These are phyloP conservation scores for Trichothecium sympodiale DNA, from an alignment of 2,329 filamentous ascomycete species.

Conservation along the genomic window DNA sequence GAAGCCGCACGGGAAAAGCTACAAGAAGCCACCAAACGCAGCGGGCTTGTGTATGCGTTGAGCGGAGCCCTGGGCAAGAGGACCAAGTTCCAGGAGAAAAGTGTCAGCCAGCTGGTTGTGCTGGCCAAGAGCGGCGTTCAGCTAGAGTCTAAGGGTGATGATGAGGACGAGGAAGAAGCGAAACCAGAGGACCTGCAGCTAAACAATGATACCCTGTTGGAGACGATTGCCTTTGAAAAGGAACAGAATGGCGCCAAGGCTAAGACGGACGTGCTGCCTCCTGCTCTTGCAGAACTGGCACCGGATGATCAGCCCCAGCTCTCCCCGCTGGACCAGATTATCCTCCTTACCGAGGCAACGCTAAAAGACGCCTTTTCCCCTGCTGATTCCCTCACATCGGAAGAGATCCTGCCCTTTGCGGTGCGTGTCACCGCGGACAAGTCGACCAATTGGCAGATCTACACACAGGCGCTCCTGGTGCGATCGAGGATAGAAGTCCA, in stretches of 20 bases:
- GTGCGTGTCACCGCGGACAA: slow-evolving; percentile 79
- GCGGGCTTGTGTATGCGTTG: slow-evolving; percentile 69
- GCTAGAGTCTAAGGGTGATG: slow-evolving; percentile 53
- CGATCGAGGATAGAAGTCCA: slow-evolving; percentile 85
- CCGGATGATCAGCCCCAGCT: slow-evolving; percentile 76
- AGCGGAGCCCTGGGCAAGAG: slow-evolving; percentile 81
- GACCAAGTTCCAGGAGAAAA: slow-evolving; percentile 69
- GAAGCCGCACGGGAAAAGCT: slow-evolving; percentile 62
- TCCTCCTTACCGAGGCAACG: slow-evolving; percentile 76
- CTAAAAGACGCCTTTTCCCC: slow-evolving; percentile 83
- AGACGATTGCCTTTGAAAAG: slow-evolving; percentile 70
- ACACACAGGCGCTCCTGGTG: slow-evolving; percentile 85
- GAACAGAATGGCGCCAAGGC: slow-evolving; percentile 28
- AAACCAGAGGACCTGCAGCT: slow-evolving; percentile 62
- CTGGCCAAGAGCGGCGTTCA: slow-evolving; percentile 61
- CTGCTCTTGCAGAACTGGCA: slow-evolving; percentile 51
- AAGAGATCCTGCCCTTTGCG: slow-evolving; percentile 88
- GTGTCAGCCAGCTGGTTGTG: slow-evolving; percentile 81
- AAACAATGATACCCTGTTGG: slow-evolving; percentile 88
- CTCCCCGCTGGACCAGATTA: slow-evolving; percentile 76
- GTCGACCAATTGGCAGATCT: slow-evolving; percentile 94
- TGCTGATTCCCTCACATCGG: slow-evolving; percentile 73
- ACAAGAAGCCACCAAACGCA: slow-evolving; percentile 51
- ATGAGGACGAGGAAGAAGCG: slow-evolving; percentile 11
- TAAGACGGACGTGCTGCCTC: slow-evolving; percentile 37